Conservation (phyloP, 352 stramenopile species). For the Blastocystis sp. region DNA sequence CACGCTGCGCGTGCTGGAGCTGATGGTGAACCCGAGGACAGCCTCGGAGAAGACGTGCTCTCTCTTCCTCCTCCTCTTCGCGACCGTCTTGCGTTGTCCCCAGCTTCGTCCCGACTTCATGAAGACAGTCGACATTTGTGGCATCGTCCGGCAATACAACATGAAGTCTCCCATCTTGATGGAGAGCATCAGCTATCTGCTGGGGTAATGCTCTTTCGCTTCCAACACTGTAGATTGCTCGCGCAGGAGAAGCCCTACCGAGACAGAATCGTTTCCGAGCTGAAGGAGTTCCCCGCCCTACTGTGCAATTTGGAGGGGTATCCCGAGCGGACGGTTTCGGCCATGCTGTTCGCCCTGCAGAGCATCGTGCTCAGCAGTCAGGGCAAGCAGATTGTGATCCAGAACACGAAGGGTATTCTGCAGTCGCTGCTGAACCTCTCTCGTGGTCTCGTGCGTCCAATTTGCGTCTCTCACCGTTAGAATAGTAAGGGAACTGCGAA, state of each 20-base stretch:
- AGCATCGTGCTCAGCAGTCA: neutral
- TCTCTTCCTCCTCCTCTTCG: constrained; percentile 7
- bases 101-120: neutral
- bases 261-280: neutral
- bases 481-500: neutral
- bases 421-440: neutral
- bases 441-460: neutral
- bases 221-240: neutral
- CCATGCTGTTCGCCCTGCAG: constrained; percentile 46
- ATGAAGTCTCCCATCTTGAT: neutral
- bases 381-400: neutral
- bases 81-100: constrained; percentile 15
- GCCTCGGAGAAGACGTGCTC: neutral
- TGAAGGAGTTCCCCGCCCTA: neutral
- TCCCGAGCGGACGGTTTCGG: neutral
- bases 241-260: neutral
- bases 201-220: neutral
- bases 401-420: constrained; percentile 9
- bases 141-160: neutral
- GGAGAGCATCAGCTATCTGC: neutral
- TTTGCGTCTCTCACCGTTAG: neutral
- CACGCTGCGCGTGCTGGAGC: neutral
- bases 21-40: neutral
- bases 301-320: neutral
- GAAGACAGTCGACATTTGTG: neutral